Evolutionary conservation across 805 yeast species (phyloP).

Genomic region (Isabelozyma gotoi): DNA sequence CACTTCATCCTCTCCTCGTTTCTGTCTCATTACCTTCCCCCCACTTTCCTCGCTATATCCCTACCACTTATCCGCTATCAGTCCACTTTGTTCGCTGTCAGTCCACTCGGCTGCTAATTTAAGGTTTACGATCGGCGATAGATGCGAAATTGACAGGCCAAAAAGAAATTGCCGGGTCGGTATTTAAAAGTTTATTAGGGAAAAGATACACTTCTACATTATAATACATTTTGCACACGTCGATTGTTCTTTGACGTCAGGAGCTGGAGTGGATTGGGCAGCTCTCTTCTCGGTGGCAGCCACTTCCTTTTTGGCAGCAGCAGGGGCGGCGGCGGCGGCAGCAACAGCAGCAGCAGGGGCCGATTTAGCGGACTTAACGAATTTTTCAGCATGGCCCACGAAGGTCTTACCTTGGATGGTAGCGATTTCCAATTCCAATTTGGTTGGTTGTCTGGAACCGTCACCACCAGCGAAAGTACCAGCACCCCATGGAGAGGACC

Average conservation of each 20-base stretch:
- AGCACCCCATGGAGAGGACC: constrained; percentile 87
- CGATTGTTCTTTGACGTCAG: constrained; percentile 2
- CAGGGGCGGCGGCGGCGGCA: constrained; percentile 1
- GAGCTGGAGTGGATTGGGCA: constrained; percentile 1
- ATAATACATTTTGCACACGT: constrained; percentile 4
- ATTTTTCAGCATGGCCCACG: constrained; percentile 18
- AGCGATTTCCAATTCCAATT: constrained; percentile 65
- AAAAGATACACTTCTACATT: too few species aligned
- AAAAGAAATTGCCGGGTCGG: too few species aligned
- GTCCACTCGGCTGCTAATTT: too few species aligned
- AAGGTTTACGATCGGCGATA: too few species aligned
- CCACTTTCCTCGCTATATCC: too few species aligned
- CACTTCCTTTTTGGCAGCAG: not conserved
- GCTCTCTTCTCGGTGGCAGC: constrained; percentile 1
- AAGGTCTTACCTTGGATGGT: constrained; percentile 66
- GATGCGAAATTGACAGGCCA: too few species aligned
- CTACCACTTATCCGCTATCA: too few species aligned
- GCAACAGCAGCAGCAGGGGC: not conserved
- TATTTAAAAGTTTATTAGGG: too few species aligned
- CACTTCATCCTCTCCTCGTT: too few species aligned
- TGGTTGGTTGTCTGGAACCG: constrained; percentile 69
- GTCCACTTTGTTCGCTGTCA: too few species aligned
- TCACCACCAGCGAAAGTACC: constrained; percentile 75
- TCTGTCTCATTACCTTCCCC: too few species aligned
- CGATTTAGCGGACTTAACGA: constrained; percentile 5